phyloP scores from a whole-genome alignment of 139 green algal genomes.

The Prasinococcaceae sp. region DNA sequence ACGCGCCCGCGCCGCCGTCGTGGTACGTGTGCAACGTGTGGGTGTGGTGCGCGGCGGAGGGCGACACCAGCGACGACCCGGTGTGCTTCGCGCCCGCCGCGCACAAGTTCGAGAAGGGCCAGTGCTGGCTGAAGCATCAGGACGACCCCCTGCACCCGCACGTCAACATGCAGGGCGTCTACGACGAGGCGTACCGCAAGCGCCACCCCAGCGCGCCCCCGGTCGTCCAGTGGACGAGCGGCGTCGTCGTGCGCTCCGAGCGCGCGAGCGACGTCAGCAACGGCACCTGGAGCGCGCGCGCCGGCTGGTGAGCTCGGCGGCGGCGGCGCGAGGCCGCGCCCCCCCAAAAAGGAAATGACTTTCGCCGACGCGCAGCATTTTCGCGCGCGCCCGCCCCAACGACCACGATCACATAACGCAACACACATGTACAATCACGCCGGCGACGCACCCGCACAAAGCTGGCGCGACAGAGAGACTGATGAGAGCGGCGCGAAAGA shows the following conservation, averaged over 20 bases:
- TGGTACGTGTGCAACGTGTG: conserved; percentile 4
- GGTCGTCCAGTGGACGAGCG: conserved; percentile 5
- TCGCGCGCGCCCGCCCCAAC: too few relatives aligned
- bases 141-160: conserved; percentile 4
- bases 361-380: too few relatives aligned
- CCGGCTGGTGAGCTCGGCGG: conserved; percentile 3
- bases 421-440: too few relatives aligned
- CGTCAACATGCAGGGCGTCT: conserved; percentile 9
- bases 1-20: background rate
- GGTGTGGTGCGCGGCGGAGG: background rate
- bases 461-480: too few relatives aligned
- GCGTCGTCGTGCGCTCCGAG: background rate
- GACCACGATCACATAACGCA: too few relatives aligned
- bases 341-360: too few relatives aligned
- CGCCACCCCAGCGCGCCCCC: background rate
- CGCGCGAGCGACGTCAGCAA: background rate
- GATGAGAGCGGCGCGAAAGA: too few relatives aligned
- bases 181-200: background rate
- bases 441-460: too few relatives aligned
- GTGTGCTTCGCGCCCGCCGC: conserved; percentile 4
- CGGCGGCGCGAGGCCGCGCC: too few relatives aligned
- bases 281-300: background rate
- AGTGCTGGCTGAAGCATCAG: conserved; percentile 7
- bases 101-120: background rate
- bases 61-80: background rate